phyloP scores from a whole-genome alignment of 371 early-diverging fungal genomes.

The Apophysomyces sp. region DNA sequence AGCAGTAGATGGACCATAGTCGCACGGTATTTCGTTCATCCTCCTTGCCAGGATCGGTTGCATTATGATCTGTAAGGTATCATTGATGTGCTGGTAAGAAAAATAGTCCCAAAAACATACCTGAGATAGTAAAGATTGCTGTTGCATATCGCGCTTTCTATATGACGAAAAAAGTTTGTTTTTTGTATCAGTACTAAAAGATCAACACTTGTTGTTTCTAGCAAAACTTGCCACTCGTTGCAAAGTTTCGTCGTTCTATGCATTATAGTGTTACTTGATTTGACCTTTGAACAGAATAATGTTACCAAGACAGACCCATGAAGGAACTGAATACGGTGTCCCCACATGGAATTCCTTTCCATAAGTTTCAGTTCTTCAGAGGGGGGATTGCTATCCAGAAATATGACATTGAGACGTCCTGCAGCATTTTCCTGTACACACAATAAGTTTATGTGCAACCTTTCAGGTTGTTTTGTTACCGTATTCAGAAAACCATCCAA shows the following conservation, averaged over 20 bases:
- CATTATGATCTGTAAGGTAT: slow-evolving; percentile 37
- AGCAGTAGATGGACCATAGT: slow-evolving; percentile 64
- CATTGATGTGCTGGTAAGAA: not conserved
- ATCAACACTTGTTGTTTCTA: not conserved
- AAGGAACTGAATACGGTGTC: slow-evolving; percentile 37
- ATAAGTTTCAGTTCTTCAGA: slow-evolving; percentile 49
- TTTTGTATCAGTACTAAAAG: too few species aligned
- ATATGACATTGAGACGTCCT: slow-evolving; percentile 52
- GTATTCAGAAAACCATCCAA: slow-evolving; percentile 61
- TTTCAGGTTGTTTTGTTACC: too few species aligned
- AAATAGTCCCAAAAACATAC: slow-evolving; percentile 19
- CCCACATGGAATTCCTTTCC: slow-evolving; percentile 46
- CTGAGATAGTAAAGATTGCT: slow-evolving; percentile 53
- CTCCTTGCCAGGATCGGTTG: slow-evolving; percentile 42
- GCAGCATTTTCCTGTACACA: slow-evolving; percentile 34
- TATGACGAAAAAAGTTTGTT: slow-evolving; percentile 1
- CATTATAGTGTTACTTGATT: not conserved
- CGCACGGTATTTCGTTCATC: slow-evolving; percentile 63
- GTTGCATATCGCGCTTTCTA: slow-evolving; percentile 42
- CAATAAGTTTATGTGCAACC: too few species aligned
- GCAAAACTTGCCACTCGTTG: slow-evolving; percentile 39
- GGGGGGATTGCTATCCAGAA: slow-evolving; percentile 54
- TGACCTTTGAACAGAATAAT: not conserved
- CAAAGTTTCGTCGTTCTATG: slow-evolving; percentile 37
- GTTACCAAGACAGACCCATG: slow-evolving; percentile 56